Conservation (phyloP, 306 rosid species). For the Inga leiocalycina region DNA sequence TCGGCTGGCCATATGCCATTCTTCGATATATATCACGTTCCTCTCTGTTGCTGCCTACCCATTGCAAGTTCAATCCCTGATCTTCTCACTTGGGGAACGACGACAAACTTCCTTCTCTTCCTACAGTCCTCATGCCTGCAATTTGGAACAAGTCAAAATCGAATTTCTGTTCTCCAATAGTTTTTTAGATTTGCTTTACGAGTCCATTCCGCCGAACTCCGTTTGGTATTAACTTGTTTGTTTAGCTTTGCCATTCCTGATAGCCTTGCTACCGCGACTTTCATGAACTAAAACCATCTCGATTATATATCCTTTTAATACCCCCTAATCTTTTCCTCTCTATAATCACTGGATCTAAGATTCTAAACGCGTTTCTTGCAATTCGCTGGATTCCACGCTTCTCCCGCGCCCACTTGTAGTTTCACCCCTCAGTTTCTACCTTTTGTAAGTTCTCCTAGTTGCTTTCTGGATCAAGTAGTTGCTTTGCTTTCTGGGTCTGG, state of each 20-base stretch:
- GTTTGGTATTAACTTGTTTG: not conserved
- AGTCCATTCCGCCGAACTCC: conserved; percentile 2
- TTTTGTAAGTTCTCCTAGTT: not conserved
- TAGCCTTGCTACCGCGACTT: conserved; percentile 22
- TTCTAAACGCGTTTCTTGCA: conserved; percentile 1
- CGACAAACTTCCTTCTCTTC: not conserved
- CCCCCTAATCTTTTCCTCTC: not conserved
- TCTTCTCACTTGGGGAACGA: conserved; percentile 2
- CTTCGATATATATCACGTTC: conserved; percentile 10
- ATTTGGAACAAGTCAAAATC: conserved; percentile 2
- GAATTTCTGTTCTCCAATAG: not conserved
- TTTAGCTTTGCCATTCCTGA: conserved; percentile 17
- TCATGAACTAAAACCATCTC: not conserved
- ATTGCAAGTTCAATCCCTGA: not conserved
- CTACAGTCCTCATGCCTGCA: not conserved
- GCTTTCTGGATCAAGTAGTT: conserved; percentile 23
- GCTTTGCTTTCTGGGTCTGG: conserved; percentile 24
- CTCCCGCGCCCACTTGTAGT: conserved; percentile 24
- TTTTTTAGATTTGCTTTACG: conserved; percentile 1
- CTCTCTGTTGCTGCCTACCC: conserved; percentile 26
- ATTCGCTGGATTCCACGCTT: conserved; percentile 21
- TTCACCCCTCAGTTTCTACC: conserved; percentile 12
- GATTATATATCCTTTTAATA: not conserved
- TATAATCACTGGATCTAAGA: conserved; percentile 36
- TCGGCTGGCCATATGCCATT: not conserved